These are phyloP conservation scores for Nasturtium officinale DNA, from an alignment of 345 rosid species.

Conservation along the genomic window DNA sequence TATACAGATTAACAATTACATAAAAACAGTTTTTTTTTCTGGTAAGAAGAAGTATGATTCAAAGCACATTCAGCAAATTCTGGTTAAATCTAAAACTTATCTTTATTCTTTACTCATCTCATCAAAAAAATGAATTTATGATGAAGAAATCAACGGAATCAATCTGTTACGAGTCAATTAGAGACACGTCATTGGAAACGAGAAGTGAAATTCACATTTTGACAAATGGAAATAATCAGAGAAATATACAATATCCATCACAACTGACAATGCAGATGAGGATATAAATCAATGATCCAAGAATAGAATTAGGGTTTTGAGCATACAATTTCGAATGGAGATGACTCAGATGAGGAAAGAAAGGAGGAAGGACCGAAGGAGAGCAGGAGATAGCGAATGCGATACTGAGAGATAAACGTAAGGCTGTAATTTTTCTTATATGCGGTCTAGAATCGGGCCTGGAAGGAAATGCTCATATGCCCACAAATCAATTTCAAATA, in stretches of 20 bases:
- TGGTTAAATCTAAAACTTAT: conserved; percentile 5
- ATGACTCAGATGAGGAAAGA: too few relatives aligned
- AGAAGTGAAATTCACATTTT: not conserved
- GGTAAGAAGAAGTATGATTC: not conserved
- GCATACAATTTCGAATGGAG: too few relatives aligned
- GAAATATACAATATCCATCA: not conserved
- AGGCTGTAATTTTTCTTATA: too few relatives aligned
- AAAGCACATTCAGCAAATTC: conserved; percentile 1
- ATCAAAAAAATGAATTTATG: not conserved
- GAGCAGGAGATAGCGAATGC: too few relatives aligned
- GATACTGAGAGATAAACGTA: too few relatives aligned
- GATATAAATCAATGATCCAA: too few relatives aligned
- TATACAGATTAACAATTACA: not conserved
- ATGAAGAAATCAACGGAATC: not conserved
- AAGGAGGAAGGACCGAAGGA: too few relatives aligned
- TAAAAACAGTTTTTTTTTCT: not conserved
- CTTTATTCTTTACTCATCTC: conserved; percentile 2
- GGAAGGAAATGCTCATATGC: too few relatives aligned
- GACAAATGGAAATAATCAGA: not conserved
- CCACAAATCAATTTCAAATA: too few relatives aligned
- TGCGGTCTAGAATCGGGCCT: too few relatives aligned
- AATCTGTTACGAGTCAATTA: not conserved
- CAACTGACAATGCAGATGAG: not conserved
- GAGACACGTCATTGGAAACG: not conserved
- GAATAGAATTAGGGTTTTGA: too few relatives aligned